Percentiles rank a stretch among this genome's conserved stretches.
phyloP scores from a whole-genome alignment of 768 basidiomycete genomes.

The Exidia glandulosa region DNA sequence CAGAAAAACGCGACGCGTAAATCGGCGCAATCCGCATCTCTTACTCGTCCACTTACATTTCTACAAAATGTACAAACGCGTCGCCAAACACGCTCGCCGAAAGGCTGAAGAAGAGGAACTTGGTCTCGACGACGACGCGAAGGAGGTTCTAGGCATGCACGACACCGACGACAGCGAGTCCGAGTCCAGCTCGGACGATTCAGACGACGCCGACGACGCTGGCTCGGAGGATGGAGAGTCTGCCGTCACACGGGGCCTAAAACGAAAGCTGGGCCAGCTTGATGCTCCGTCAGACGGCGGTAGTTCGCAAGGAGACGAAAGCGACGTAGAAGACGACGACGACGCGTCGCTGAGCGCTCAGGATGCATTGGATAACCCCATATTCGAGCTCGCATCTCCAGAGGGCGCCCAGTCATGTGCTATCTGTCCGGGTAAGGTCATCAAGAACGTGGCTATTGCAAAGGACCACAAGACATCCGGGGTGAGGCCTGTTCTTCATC shows the following conservation, averaged over 20 bases:
- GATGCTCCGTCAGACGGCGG: conserved; percentile 10
- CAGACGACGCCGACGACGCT: conserved; percentile 2
- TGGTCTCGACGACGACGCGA: conserved; percentile 52
- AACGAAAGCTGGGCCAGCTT: neutral
- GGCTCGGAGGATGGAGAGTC: conserved; percentile 15
- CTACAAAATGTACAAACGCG: conserved; percentile 86
- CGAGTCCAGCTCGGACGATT: conserved; percentile 31
- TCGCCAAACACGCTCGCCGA: conserved; percentile 53
- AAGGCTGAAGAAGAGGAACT: conserved; percentile 54
- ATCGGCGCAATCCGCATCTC: too few relatives aligned
- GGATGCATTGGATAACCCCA: conserved; percentile 50
- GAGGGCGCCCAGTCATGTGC: conserved; percentile 50
- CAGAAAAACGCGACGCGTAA: too few relatives aligned
- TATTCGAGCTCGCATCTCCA: conserved; percentile 47
- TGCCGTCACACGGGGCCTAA: neutral
- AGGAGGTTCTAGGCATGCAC: conserved; percentile 51
- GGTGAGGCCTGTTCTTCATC: conserved; percentile 20
- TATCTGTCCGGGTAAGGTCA: conserved; percentile 60
- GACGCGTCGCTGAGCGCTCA: conserved; percentile 39
- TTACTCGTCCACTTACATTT: too few relatives aligned
- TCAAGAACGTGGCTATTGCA: conserved; percentile 49
- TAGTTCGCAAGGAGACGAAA: too few relatives aligned
- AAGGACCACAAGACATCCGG: conserved; percentile 48
- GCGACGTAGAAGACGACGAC: conserved; percentile 20
- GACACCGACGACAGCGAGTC: conserved; percentile 68